Evolutionary conservation across 257 asterid genomes (phyloP).

Genomic region (Solanum lycopersicoides): DNA sequence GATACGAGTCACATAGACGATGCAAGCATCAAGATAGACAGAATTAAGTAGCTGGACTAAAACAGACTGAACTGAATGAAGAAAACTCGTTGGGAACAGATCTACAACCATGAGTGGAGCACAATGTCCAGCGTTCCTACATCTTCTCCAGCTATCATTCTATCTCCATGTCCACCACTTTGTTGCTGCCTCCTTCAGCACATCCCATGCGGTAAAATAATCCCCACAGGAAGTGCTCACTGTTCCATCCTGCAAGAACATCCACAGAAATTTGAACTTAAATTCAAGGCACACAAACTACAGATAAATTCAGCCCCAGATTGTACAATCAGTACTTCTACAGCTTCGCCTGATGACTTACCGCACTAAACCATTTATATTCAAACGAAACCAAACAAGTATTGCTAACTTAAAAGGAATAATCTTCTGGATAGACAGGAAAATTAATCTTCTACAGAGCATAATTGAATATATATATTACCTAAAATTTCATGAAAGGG

Average conservation of each 20-base stretch:
- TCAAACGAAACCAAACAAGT: background rate
- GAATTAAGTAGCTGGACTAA: rapidly evolving
- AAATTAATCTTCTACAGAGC: background rate
- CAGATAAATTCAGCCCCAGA: background rate
- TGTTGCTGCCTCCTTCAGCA: background rate
- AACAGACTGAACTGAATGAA: background rate
- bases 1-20: background rate
- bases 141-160: background rate
- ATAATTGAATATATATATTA: background rate
- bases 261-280: background rate
- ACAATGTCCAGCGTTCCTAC: background rate
- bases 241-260: background rate
- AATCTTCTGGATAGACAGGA: background rate
- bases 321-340: background rate
- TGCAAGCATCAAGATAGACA: background rate
- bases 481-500: background rate
- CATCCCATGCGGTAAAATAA: background rate
- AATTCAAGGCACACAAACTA: background rate
- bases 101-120: background rate
- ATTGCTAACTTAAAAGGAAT: background rate
- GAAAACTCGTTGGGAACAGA: background rate
- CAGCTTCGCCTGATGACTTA: background rate
- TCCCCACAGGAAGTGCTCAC: background rate
- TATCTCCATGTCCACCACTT: background rate
- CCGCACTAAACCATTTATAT: background rate